Conservation (phyloP, 2,329 filamentous ascomycete species). For the Sarocladium brachiariae region DNA sequence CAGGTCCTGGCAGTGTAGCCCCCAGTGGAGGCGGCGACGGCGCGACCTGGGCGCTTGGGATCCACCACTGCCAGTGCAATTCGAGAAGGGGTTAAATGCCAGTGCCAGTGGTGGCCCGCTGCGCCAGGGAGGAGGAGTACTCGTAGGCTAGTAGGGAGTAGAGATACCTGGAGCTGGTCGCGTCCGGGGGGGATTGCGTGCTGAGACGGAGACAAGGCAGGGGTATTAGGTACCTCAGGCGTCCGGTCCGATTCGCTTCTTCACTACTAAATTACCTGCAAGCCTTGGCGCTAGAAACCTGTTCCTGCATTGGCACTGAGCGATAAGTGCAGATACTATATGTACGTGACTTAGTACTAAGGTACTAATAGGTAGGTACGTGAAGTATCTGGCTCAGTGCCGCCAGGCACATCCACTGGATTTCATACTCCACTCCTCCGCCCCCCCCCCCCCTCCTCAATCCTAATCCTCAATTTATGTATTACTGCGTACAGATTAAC, state of each 20-base stretch:
- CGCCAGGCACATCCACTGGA: too few species aligned
- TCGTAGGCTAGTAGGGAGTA: neutral
- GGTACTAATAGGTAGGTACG: too few species aligned
- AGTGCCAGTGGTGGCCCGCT: too few species aligned
- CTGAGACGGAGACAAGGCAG: neutral
- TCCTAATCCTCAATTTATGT: neutral
- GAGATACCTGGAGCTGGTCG: neutral
- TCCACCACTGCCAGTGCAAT: neutral
- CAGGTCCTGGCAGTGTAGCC: neutral
- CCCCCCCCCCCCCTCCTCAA: neutral
- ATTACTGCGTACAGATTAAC: neutral
- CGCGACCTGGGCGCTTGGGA: neutral
- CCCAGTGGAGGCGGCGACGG: neutral
- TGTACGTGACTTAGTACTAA: too few species aligned
- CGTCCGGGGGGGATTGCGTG: neutral
- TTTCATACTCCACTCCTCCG: neutral
- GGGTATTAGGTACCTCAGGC: neutral
- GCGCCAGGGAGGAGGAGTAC: too few species aligned
- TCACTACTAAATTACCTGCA: too few species aligned
- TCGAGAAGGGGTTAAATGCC: neutral
- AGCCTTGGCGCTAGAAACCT: conserved; percentile 3
- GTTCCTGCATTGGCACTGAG: conserved; percentile 5
- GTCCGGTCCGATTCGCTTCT: too few species aligned
- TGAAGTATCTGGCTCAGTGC: too few species aligned
- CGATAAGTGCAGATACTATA: too few species aligned